Percentiles rank a stretch among this genome's conserved stretches.
These are phyloP conservation scores for Ambrosia hybrid DNA, from an alignment of 140 eudicot species.

Conservation along the genomic window DNA sequence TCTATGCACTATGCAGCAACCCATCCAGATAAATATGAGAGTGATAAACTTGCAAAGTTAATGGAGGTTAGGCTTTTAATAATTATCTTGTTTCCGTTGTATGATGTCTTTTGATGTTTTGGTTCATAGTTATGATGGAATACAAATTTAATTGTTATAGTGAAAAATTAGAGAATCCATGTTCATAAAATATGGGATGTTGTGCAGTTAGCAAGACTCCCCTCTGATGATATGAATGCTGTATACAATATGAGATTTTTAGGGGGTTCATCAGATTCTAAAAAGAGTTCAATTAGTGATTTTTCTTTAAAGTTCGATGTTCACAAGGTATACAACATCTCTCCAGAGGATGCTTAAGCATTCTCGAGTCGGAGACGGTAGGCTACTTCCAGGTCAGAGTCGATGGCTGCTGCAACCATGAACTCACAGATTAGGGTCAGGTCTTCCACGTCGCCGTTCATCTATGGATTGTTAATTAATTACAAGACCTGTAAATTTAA, in stretches of 20 bases:
- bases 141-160: neutral
- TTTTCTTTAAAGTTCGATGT: slow-evolving; percentile 77
- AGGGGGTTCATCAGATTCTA: slow-evolving; percentile 66
- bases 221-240: slow-evolving; percentile 75
- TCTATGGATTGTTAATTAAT: too few relatives aligned
- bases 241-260: slow-evolving; percentile 81
- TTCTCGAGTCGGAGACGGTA: too few relatives aligned
- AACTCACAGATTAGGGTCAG: too few relatives aligned
- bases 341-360: too few relatives aligned
- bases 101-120: neutral
- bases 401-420: too few relatives aligned
- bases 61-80: slow-evolving; percentile 53
- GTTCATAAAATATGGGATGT: neutral
- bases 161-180: neutral
- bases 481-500: too few relatives aligned
- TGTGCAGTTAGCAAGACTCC: slow-evolving; percentile 70
- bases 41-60: slow-evolving; percentile 65
- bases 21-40: slow-evolving; percentile 83
- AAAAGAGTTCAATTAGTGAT: slow-evolving; percentile 55
- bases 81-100: neutral
- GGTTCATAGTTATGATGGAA: neutral
- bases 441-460: too few relatives aligned
- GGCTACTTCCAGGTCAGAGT: too few relatives aligned
- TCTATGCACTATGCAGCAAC: slow-evolving; percentile 90
- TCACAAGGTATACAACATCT: slow-evolving; percentile 79